Evolutionary conservation across 257 asterid species (phyloP).

Genomic region (Plantago elongata): DNA sequence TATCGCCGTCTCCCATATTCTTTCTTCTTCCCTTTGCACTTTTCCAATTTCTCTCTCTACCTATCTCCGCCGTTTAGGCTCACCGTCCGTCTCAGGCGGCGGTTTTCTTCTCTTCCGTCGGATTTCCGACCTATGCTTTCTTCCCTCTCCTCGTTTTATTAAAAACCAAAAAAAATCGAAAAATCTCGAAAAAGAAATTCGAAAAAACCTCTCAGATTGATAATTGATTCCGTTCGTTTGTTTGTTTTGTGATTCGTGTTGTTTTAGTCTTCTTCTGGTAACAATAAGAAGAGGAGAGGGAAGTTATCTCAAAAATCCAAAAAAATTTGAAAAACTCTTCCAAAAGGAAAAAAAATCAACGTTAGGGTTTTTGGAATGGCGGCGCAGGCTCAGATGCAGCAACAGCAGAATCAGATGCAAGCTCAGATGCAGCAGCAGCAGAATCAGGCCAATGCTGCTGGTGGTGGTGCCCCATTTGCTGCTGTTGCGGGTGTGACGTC

Average conservation of each 20-base stretch:
- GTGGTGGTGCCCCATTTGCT: conserved; percentile 5
- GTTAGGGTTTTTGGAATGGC: conserved; percentile 43
- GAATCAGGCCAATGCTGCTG: conserved; percentile 27
- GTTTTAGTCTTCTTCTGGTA: conserved; percentile 27
- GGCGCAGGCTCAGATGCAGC: conserved; percentile 77
- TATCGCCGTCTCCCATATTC: too few species aligned
- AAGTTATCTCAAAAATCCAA: conserved; percentile 36
- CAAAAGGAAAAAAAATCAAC: conserved; percentile 25
- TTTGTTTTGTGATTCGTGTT: neutral
- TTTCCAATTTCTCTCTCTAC: neutral
- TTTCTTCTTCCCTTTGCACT: too few species aligned
- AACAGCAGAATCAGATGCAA: conserved; percentile 41
- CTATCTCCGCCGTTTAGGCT: conserved; percentile 18
- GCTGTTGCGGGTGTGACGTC: conserved; percentile 71
- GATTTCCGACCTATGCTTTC: conserved; percentile 40
- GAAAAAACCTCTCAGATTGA: conserved; percentile 32
- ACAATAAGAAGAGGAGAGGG: conserved; percentile 88
- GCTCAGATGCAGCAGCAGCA: conserved; percentile 27
- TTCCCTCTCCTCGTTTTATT: conserved; percentile 58
- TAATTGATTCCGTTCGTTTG: conserved; percentile 25
- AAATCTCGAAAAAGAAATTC: conserved; percentile 27
- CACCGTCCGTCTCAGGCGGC: conserved; percentile 48
- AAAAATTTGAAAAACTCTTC: conserved; percentile 32
- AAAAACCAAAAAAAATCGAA: conserved; percentile 18
- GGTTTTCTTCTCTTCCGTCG: conserved; percentile 24